phyloP scores from a whole-genome alignment of 202 grass and related monocot genomes.

The Panicum virgatum region DNA sequence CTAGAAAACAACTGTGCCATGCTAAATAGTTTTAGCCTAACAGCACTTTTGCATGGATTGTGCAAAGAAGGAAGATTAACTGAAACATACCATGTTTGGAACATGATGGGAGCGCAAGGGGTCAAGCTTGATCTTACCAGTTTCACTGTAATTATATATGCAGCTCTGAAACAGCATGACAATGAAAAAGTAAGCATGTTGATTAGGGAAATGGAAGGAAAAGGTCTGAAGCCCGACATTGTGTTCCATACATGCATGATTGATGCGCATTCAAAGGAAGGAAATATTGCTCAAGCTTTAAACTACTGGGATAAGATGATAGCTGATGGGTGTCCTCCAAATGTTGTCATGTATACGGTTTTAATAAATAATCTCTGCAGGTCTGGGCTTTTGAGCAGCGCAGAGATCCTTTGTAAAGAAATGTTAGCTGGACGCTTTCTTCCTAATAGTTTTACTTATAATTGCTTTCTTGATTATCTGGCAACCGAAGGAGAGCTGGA shows the following conservation, averaged over 20 bases:
- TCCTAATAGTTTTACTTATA: constrained; percentile 78
- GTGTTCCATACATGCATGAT: constrained; percentile 88
- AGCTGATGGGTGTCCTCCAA: constrained; percentile 48
- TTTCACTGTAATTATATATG: constrained; percentile 66
- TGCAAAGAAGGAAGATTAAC: constrained; percentile 66
- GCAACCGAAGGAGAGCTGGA: constrained; percentile 67
- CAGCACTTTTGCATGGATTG: constrained; percentile 71
- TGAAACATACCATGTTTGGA: constrained; percentile 62
- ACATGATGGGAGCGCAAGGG: constrained; percentile 66
- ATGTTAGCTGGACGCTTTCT: constrained; percentile 54
- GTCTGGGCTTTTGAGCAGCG: constrained; percentile 64
- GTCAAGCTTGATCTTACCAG: constrained; percentile 66
- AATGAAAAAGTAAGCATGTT: constrained; percentile 41
- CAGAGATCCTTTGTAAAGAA: constrained; percentile 76
- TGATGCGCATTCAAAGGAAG: constrained; percentile 59
- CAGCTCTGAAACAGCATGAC: constrained; percentile 54
- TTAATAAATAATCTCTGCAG: constrained; percentile 87
- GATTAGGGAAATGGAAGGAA: constrained; percentile 62
- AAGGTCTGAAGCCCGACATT: constrained; percentile 57
- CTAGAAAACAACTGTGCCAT: constrained; percentile 37
- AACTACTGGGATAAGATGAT: constrained; percentile 60
- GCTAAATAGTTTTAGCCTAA: constrained; percentile 81
- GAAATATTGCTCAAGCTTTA: constrained; percentile 65
- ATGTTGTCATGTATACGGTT: constrained; percentile 59
- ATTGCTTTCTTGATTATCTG: constrained; percentile 79